Evolutionary conservation across 169 alveolate genomes (phyloP).

Genomic region (Plasmodium chabaudi): DNA sequence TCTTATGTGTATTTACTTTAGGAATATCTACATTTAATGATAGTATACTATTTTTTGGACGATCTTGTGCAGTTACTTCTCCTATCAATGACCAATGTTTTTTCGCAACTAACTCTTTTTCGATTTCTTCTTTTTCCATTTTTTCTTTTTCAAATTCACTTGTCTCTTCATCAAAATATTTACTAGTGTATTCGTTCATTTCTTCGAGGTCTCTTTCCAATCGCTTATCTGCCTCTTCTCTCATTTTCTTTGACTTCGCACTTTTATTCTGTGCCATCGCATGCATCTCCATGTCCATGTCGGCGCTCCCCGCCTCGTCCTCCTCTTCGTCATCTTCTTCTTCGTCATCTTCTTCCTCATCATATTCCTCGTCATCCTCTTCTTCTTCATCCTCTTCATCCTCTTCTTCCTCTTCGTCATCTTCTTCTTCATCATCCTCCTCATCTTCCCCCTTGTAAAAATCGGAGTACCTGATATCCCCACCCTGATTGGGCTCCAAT

Average conservation of each 20-base stretch:
- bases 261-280: slow-evolving; percentile 65
- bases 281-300: slow-evolving; percentile 72
- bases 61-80: slow-evolving; percentile 82
- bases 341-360: slow-evolving; percentile 21
- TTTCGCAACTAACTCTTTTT: slow-evolving; percentile 81
- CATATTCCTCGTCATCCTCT: slow-evolving; percentile 5
- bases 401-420: slow-evolving; percentile 32
- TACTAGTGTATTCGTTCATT: slow-evolving; percentile 6
- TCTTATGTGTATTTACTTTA: slow-evolving; percentile 62
- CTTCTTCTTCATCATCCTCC: slow-evolving; percentile 62
- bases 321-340: not conserved
- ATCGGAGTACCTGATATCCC: slow-evolving; percentile 15
- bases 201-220: slow-evolving; percentile 23
- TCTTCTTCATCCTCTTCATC: slow-evolving; percentile 36
- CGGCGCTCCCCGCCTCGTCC: slow-evolving; percentile 63
- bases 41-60: slow-evolving; percentile 89
- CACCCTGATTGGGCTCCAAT: slow-evolving; percentile 7
- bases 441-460: slow-evolving; percentile 33
- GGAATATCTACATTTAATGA: slow-evolving; percentile 85
- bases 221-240: slow-evolving; percentile 3
- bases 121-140: slow-evolving; percentile 78
- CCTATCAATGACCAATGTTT: slow-evolving; percentile 91
- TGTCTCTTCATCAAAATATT: not conserved
- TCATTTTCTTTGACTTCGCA: slow-evolving; percentile 4
- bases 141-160: slow-evolving; percentile 6